Evolutionary conservation across 352 stramenopile species (phyloP).

Genomic region (Phytophthora meadii): DNA sequence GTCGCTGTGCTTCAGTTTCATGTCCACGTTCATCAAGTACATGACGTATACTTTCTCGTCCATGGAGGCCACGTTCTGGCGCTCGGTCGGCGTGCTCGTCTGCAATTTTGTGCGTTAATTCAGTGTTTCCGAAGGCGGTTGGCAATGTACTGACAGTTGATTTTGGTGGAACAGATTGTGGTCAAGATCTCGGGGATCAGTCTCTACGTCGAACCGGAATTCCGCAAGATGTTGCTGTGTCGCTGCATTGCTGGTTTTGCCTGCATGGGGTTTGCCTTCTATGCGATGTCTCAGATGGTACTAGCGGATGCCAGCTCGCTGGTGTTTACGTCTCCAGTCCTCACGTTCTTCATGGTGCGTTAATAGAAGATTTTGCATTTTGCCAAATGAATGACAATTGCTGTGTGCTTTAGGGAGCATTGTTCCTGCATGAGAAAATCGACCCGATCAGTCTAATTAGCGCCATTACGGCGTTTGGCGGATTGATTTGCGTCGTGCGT

Average conservation of each 20-base stretch:
- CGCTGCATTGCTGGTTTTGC: conserved; percentile 65
- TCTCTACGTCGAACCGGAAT: conserved; percentile 44
- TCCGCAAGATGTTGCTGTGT: conserved; percentile 56
- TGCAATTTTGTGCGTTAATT: conserved; percentile 60
- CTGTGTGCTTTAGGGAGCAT: conserved; percentile 33
- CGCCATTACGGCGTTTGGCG: conserved; percentile 45
- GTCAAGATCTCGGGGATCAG: conserved; percentile 29
- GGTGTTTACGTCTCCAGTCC: conserved; percentile 50
- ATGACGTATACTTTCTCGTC: conserved; percentile 70
- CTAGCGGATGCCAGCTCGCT: conserved; percentile 72
- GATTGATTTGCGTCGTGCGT: conserved; percentile 58
- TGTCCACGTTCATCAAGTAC: conserved; percentile 82
- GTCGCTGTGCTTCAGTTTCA: conserved; percentile 80
- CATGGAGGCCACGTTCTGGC: conserved; percentile 83
- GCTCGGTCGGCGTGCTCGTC: conserved; percentile 55
- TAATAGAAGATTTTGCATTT: not conserved
- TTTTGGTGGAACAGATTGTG: conserved; percentile 14
- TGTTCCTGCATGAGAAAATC: conserved; percentile 53
- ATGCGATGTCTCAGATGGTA: conserved; percentile 78
- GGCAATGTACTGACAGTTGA: not conserved
- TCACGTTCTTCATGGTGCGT: conserved; percentile 41
- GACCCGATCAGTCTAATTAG: conserved; percentile 44
- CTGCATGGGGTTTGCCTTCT: conserved; percentile 77
- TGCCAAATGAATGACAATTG: not conserved
- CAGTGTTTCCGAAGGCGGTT: not conserved